Evolutionary conservation across 257 asterid genomes (phyloP).

Genomic region (Orobanche coerulescens): DNA sequence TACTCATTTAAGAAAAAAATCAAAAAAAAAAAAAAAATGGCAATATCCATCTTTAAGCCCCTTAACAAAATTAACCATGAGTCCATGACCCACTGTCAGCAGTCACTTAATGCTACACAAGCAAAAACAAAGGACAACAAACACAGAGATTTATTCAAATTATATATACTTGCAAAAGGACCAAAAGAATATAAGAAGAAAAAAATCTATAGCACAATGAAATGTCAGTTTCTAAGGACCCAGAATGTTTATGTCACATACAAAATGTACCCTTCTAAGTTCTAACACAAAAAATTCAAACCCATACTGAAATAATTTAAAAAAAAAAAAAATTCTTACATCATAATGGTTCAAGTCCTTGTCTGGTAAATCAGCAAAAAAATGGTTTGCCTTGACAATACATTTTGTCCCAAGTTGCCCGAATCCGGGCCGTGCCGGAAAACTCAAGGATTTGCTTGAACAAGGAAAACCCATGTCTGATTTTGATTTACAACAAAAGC

Average conservation of each 20-base stretch:
- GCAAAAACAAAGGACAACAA: constrained; percentile 32
- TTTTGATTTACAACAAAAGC: constrained; percentile 29
- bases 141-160: constrained; percentile 26
- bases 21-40: neutral
- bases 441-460: constrained; percentile 72
- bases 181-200: constrained; percentile 27
- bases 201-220: constrained; percentile 26
- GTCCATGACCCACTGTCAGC: constrained; percentile 26
- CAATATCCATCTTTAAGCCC: too few species aligned
- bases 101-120: constrained; percentile 36
- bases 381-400: constrained; percentile 96
- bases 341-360: constrained; percentile 95
- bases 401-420: constrained; percentile 93
- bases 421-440: constrained; percentile 80
- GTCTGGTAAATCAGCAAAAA: constrained; percentile 83
- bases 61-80: too few species aligned
- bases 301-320: constrained; percentile 12
- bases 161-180: constrained; percentile 27
- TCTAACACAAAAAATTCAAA: neutral
- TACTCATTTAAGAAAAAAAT: too few species aligned
- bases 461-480: constrained; percentile 42
- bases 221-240: constrained; percentile 48
- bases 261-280: constrained; percentile 24
- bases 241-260: constrained; percentile 30
- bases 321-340: constrained; percentile 42